Evolutionary conservation across 108 stramenopile species (phyloP).

Genomic region (Chaetoceros tenuissimus): DNA sequence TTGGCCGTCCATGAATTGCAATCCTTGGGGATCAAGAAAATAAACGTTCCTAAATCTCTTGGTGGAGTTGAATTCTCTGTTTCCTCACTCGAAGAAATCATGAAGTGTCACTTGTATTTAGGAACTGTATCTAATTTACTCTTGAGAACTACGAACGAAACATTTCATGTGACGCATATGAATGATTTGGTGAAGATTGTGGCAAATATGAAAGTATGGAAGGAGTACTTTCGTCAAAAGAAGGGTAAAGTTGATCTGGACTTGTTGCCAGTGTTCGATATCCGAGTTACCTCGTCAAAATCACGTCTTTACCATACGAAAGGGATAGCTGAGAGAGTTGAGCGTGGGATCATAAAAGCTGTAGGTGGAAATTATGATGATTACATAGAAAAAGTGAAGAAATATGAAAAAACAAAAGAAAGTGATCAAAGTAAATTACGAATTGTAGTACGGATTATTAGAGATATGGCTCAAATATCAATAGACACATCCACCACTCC

Average conservation of each 20-base stretch:
- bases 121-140: slow-evolving; percentile 59
- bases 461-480: slow-evolving; percentile 53
- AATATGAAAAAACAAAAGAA: not conserved
- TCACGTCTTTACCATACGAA: slow-evolving; percentile 59
- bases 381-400: not conserved
- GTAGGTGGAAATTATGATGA: slow-evolving; percentile 17
- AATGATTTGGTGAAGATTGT: slow-evolving; percentile 56
- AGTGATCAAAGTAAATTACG: not conserved
- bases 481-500: slow-evolving; percentile 46
- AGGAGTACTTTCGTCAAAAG: slow-evolving; percentile 21
- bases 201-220: slow-evolving; percentile 43
- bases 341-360: slow-evolving; percentile 24
- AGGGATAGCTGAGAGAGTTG: slow-evolving; percentile 52
- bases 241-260: not conserved
- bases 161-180: slow-evolving; percentile 47
- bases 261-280: not conserved
- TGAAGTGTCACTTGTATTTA: slow-evolving; percentile 42
- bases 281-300: slow-evolving; percentile 49
- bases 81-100: slow-evolving; percentile 23
- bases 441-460: slow-evolving; percentile 26
- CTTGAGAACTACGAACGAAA: slow-evolving; percentile 20
- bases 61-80: slow-evolving; percentile 28
- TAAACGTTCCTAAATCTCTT: not conserved
- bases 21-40: slow-evolving; percentile 21
- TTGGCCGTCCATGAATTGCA: slow-evolving; percentile 39